phyloP scores from a whole-genome alignment of 2,329 filamentous ascomycete genomes.

The Blastomyces gilchristii region DNA sequence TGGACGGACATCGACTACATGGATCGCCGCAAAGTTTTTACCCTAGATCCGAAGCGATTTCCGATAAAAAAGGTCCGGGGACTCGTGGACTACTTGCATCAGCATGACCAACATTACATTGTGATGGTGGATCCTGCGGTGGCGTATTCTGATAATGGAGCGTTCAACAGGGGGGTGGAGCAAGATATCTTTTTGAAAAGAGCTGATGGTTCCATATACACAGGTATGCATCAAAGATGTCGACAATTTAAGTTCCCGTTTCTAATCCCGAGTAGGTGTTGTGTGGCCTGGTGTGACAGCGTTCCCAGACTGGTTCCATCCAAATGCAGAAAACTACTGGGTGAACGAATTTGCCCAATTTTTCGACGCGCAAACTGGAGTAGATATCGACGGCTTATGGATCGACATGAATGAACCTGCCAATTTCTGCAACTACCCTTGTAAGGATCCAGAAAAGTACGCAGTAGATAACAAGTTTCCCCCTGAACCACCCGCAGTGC shows the following conservation, averaged over 20 bases:
- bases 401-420: slow-evolving; percentile 52
- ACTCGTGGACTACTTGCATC: slow-evolving; percentile 53
- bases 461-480: slow-evolving; percentile 29
- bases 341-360: slow-evolving; percentile 51
- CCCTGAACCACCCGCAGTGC: slow-evolving; percentile 49
- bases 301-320: slow-evolving; percentile 62
- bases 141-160: slow-evolving; percentile 35
- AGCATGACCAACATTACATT: slow-evolving; percentile 52
- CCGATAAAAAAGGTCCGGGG: slow-evolving; percentile 50
- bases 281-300: slow-evolving; percentile 63
- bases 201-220: slow-evolving; percentile 42
- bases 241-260: background rate
- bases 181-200: slow-evolving; percentile 41
- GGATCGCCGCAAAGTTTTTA: slow-evolving; percentile 22
- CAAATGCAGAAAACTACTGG: slow-evolving; percentile 53
- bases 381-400: slow-evolving; percentile 63
- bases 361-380: slow-evolving; percentile 50
- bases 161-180: slow-evolving; percentile 50
- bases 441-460: slow-evolving; percentile 43
- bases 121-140: slow-evolving; percentile 57
- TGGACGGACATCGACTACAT: slow-evolving; percentile 29
- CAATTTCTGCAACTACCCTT: slow-evolving; percentile 41
- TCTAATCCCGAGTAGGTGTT: slow-evolving; percentile 38
- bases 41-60: slow-evolving; percentile 42
- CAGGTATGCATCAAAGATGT: slow-evolving; percentile 21